Base-by-base conservation (phyloP, 164 flowering plant species). In the Buxus sempervirens region DNA sequence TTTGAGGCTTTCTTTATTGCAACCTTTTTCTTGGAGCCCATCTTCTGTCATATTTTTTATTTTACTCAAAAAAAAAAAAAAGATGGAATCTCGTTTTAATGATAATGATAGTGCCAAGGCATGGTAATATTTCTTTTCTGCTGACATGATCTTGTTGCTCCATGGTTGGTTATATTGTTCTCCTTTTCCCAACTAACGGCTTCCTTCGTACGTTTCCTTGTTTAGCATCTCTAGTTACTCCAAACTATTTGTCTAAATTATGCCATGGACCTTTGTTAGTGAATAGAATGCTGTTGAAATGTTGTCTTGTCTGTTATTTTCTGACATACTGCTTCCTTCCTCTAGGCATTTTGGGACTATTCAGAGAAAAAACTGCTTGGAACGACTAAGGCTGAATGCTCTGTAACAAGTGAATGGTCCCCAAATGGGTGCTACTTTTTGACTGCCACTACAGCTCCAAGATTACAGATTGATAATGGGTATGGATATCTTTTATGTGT, bases 361-460 rank as follows among this genome's bases (percentile, higher is more conserved):
- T 57, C 49, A 9, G 93, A 89, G 69, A 89, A 93, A 81, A 91
- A 84, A 63, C 77, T 83, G 74, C 82, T 96, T 67, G 93, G 87
- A 67, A 77, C 82, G 54, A 84, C 96, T 18, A 93, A 80, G 78
- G 91, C 99, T 67, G 99, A 96, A 73, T 85, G 85, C 65, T 96
- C 99, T 54, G 99, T 96, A 58, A 81, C 95, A 23, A 89, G 97
- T 77, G 99, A 96, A 74, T 96, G 99, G 99, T 93, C 99, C 23
- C 92, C 99, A 22, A 85, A 88, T 85, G 99, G 99, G 48, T 65
- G 76, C 68, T 96, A 87, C 75, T 93, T 96, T 76, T 84, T 96
- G 99, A 93, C 98, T 60, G 99, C 99, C 41, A 89, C 99, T 64
- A 96, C 99, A 70, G 98, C 98, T 70, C 99, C 99, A 58, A 89